Conservation (phyloP, 116 monocot species). For the Trichopus zeylanicus region DNA sequence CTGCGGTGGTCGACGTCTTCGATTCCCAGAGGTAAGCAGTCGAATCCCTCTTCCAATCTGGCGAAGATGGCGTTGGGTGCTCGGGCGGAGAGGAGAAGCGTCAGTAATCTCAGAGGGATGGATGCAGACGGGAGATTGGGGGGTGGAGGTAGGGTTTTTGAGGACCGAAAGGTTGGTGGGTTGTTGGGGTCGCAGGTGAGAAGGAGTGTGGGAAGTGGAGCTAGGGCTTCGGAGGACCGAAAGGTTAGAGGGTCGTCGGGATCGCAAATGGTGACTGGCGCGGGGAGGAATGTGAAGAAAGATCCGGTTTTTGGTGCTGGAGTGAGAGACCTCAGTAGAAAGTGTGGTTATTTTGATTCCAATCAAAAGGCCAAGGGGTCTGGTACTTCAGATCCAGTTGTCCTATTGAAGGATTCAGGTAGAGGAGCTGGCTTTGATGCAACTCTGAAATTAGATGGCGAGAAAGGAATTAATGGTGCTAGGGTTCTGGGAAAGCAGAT, state of each 20-base stretch:
- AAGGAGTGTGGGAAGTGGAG: constrained; percentile 1
- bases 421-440: not conserved
- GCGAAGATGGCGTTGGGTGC: constrained; percentile 12
- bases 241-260: no score
- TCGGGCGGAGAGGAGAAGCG: constrained; percentile 15
- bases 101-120: constrained; percentile 17
- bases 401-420: not conserved
- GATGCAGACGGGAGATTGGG: constrained; percentile 13
- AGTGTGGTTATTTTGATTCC: not conserved
- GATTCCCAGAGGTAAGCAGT: constrained; percentile 46
- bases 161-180: constrained; percentile 9
- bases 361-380: not conserved
- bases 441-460: not conserved
- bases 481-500: not conserved
- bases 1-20: constrained; percentile 73
- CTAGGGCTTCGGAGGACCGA: not conserved
- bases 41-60: constrained; percentile 24
- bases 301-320: not conserved
- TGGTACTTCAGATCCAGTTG: not conserved
- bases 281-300: not conserved
- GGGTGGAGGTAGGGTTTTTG: not conserved
- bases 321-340: not conserved
- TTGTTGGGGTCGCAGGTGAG: not conserved
- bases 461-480: not conserved
- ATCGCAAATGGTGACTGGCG: no score